phyloP scores from a whole-genome alignment of 225 moss, liverwort and hornwort species.

The Rhytidiadelphus loreus region DNA sequence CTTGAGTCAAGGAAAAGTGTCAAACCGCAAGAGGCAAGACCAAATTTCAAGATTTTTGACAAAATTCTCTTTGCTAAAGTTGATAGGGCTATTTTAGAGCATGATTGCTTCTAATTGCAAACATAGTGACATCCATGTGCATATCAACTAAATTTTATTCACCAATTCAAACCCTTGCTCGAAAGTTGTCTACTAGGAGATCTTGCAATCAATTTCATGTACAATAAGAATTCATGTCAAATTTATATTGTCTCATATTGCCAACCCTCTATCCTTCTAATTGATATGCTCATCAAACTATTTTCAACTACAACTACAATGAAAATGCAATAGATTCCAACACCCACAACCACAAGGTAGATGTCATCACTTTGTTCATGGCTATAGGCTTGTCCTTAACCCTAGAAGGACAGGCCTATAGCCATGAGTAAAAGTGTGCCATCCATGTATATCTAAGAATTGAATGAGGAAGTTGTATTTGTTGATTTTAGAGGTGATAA shows the following conservation, averaged over 20 bases:
- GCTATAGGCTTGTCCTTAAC: too few species aligned
- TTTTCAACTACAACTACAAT: background rate
- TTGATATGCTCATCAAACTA: too few species aligned
- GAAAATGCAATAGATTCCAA: background rate
- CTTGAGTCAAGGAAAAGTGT: background rate
- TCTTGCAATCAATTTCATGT: background rate
- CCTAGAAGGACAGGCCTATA: too few species aligned
- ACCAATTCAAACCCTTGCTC: background rate
- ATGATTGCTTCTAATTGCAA: background rate
- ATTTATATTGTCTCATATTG: background rate
- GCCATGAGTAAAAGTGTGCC: too few species aligned
- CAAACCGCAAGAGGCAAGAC: background rate
- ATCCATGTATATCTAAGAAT: background rate
- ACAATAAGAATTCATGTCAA: background rate
- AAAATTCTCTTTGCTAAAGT: background rate
- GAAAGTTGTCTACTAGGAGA: background rate
- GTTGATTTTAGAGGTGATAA: background rate
- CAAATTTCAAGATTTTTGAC: background rate
- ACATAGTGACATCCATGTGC: fast-evolving
- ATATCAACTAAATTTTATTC: background rate
- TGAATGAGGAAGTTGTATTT: background rate
- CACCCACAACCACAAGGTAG: fast-evolving
- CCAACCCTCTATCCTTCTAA: background rate
- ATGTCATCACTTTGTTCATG: background rate
- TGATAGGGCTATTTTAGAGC: background rate